These are phyloP conservation scores for Conoideocrella luteorostrata DNA, from an alignment of 2,329 filamentous ascomycete genomes.

Conservation along the genomic window DNA sequence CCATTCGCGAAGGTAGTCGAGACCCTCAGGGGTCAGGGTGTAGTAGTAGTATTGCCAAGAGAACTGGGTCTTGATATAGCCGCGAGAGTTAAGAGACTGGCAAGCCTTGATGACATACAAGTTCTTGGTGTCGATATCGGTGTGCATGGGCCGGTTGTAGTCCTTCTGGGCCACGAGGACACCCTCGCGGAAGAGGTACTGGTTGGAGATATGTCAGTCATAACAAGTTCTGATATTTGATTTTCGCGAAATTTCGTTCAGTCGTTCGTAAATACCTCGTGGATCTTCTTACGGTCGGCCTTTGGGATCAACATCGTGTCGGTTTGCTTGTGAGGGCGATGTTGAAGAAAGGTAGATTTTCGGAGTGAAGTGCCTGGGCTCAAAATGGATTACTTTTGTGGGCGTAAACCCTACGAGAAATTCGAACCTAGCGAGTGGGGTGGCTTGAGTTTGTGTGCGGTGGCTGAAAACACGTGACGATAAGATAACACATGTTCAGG, in stretches of 20 bases:
- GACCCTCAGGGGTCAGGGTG: constrained; percentile 98
- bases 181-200: constrained; percentile 94
- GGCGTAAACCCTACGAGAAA: constrained; percentile 36
- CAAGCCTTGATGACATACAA: constrained; percentile 98
- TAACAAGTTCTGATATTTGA: too few relatives aligned
- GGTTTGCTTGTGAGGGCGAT: constrained; percentile 44
- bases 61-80: constrained; percentile 99
- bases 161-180: constrained; percentile 99
- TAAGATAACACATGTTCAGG: constrained; percentile 10
- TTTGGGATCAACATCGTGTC: constrained; percentile 96
- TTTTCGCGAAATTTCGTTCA: constrained; percentile 2
- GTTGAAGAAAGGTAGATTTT: constrained; percentile 39
- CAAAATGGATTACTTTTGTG: constrained; percentile 41
- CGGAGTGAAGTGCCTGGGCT: constrained; percentile 28
- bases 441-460: constrained; percentile 19
- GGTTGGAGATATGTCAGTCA: constrained; percentile 18
- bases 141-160: constrained; percentile 96
- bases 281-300: constrained; percentile 99
- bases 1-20: constrained; percentile 99
- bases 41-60: constrained; percentile 99
- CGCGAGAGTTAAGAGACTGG: constrained; percentile 96
- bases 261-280: constrained; percentile 52
- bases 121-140: constrained; percentile 99
- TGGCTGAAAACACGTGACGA: constrained; percentile 27
- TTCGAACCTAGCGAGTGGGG: constrained; percentile 29